Evolutionary conservation across 805 yeast genomes (phyloP).

Genomic region (Zygosaccharomyces bisporus): DNA sequence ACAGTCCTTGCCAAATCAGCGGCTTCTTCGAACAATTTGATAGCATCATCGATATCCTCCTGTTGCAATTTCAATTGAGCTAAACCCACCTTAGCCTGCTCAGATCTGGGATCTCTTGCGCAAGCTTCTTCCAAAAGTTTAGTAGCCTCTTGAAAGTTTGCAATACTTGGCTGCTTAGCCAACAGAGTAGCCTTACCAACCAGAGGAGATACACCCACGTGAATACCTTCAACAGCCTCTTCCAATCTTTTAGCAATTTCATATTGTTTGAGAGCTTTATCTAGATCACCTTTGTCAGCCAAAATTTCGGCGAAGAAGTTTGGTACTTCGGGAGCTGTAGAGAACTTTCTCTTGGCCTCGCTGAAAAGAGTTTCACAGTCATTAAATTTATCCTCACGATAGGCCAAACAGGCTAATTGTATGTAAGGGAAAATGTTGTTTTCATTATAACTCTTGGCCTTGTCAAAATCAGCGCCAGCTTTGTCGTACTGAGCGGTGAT

Average conservation of each 20-base stretch:
- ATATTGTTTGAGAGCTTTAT: conserved; percentile 74
- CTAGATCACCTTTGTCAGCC: conserved; percentile 71
- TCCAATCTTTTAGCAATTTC: conserved; percentile 84
- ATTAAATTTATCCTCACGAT: conserved; percentile 57
- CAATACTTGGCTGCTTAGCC: conserved; percentile 48
- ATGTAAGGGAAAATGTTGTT: conserved; percentile 79
- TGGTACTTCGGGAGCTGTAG: conserved; percentile 86
- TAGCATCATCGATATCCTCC: conserved; percentile 78
- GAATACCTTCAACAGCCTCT: conserved; percentile 58
- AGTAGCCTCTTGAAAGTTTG: conserved; percentile 53
- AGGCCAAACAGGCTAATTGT: conserved; percentile 88
- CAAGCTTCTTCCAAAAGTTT: conserved; percentile 69
- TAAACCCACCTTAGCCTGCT: conserved; percentile 82
- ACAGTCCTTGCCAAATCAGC: conserved; percentile 76
- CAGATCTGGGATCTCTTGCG: conserved; percentile 81
- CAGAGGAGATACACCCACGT: conserved; percentile 85
- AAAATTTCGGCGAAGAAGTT: conserved; percentile 94
- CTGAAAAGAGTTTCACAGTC: conserved; percentile 64
- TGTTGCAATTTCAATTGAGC: conserved; percentile 88
- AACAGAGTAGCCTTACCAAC: conserved; percentile 80
- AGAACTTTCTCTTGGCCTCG: conserved; percentile 69
- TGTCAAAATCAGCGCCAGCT: conserved; percentile 72
- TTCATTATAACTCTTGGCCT: conserved; percentile 70
- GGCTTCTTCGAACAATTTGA: conserved; percentile 75
- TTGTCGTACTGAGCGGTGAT: conserved; percentile 67